Base-by-base conservation (phyloP, 2,329 filamentous ascomycete genomes). In the Phaeosphaeriaceae sp. region DNA sequence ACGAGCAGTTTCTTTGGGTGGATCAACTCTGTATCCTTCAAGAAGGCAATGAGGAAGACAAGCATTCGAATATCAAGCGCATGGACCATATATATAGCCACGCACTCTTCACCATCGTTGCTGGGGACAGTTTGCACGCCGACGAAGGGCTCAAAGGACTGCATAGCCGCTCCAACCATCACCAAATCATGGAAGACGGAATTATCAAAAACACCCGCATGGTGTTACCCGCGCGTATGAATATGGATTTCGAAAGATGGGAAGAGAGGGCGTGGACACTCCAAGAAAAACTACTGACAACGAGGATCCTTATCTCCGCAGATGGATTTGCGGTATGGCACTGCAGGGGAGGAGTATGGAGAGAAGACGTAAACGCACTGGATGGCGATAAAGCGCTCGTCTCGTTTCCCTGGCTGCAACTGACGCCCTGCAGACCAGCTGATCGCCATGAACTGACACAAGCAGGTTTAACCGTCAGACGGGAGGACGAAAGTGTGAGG, bases 1-100 rank as follows among this genome's bases (percentile, higher is more conserved):
- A 26, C 9, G 29, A 41, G 8, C 30, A 30, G 23, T 47, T 41
- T 42, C 29, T 47, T 9, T 47, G 44, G 44, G 44, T 47, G n/a
- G 44, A 47, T 34, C 16, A 29, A 17, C 28, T 47, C n/a, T 34
- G 44, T 17, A 40, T 47, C 12, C 23, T 41, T 11, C 44, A 47
- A 47, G 44, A 47, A 16, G 36, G 36, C 34, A 13, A 47, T 16
- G 16, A 3, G 1, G 11, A 26, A 11, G 26, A 28, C 15, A 40
- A 35, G 15, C 36, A 41, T 7, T 16, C 30, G 8, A 40, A 47
- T 12, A 47, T 47, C 4, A 26, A 35, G 13, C 15, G 21, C 17
- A 47, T 41, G 44, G 44, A 28, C 12, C 13, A 20, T 5, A 42
- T 47, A 13, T 47, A 47, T n/a, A 42, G 21, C 21, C 23, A 35